Base-by-base conservation (phyloP, 345 rosid species). In the Citrus australasica region DNA sequence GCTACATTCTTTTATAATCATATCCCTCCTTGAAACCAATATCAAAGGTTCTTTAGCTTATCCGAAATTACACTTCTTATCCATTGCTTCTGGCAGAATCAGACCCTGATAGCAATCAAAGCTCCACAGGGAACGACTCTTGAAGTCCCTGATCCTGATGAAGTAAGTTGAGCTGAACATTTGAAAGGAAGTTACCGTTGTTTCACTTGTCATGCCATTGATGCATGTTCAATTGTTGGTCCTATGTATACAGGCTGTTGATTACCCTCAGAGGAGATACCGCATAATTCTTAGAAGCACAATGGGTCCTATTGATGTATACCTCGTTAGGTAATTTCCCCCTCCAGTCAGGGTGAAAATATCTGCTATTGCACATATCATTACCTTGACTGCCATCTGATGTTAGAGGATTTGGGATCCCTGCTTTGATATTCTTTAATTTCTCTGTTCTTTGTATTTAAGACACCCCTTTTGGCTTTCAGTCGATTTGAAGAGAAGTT, bases 111-210 rank as follows among this genome's bases (percentile, higher is more conserved):
- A 81, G 98, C 98, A 79, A 86, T 96, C 76, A 94, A 96, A 90
- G 98, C 98, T 87, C 98, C 98, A 42, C 97, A 96, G 79, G 98
- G 99, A 78, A 96, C 99, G 67, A 96, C 99, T 21, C 81, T 96
- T 80, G 98, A 94, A 89, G 97, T 96, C 65, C 98, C 95, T 42
- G 97, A 96, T 88, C 98, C 97, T 30, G 93, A 90, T 81, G 98
- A 94, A 79, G 98, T 96, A 86, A 86, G 93, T 81, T 42, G 38
- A 25, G 27, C 63, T 74, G 62, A 33, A 76, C 65, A 71, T 37
- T 64, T 27, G 5, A 63, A 69, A 46, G 32, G 32, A 53, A 38
- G 59, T 40, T 35, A 30, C 9, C 48, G 70, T 61, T 60, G 32
- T 67, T 76, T 24, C 68, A 55, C 73, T 74, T 48, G 74, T 69